These are phyloP conservation scores for Boletus sp. DNA, from an alignment of 1,284 basidiomycete genomes.

Conservation along the genomic window DNA sequence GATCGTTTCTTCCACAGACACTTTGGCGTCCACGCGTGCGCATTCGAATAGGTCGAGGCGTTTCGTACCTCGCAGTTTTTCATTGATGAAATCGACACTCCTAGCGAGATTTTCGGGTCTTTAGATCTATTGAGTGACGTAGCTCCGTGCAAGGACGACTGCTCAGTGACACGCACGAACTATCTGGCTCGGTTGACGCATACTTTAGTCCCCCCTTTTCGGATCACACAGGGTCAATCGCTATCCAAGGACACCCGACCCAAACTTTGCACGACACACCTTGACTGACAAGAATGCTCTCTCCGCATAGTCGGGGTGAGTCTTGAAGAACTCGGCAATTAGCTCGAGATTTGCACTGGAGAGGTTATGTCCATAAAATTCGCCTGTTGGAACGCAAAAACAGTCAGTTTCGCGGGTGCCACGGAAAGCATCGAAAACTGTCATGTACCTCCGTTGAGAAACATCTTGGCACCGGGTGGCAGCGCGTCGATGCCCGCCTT, in stretches of 20 bases:
- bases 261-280: constrained; percentile 19
- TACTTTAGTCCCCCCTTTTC: constrained; percentile 14
- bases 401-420: not conserved
- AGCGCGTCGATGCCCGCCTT: constrained; percentile 62
- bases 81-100: constrained; percentile 46
- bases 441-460: constrained; percentile 49
- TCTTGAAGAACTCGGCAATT: constrained; percentile 49
- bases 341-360: constrained; percentile 46
- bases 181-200: constrained; percentile 7
- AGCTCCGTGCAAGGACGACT: not conserved
- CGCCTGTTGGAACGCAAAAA: constrained; percentile 20
- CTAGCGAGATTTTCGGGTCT: constrained; percentile 44
- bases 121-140: not conserved
- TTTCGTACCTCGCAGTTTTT: constrained; percentile 48
- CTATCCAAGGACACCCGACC: not conserved
- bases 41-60: constrained; percentile 54
- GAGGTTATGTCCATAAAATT: constrained; percentile 38
- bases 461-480: constrained; percentile 50
- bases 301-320: constrained; percentile 55
- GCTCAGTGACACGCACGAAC: constrained; percentile 12
- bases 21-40: constrained; percentile 43
- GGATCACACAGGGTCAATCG: not conserved
- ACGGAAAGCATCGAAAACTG: no score
- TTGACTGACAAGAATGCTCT: constrained; percentile 52
- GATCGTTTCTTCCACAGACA: constrained; percentile 44